phyloP scores from a whole-genome alignment of 2,329 filamentous ascomycete genomes.

The Colletotrichum costaricense region DNA sequence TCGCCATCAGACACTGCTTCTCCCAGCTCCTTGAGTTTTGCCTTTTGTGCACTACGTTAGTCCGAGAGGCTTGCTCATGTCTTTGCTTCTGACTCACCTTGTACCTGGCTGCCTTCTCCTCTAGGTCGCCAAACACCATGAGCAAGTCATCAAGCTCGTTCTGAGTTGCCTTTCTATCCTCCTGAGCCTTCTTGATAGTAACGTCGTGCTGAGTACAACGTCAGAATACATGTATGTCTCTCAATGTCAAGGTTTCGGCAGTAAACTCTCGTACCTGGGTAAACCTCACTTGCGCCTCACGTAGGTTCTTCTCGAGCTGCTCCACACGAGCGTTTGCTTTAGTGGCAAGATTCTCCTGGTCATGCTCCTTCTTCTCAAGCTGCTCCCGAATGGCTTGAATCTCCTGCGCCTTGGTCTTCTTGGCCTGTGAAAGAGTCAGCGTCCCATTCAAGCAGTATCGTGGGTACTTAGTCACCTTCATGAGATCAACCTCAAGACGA shows the following conservation, averaged over 20 bases:
- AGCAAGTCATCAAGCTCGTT: conserved; percentile 83
- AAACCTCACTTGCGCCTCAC: conserved; percentile 41
- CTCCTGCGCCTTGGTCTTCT: conserved; percentile 70
- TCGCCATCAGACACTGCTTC: conserved; percentile 82
- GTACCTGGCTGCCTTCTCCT: conserved; percentile 80
- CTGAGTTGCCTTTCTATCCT: conserved; percentile 73
- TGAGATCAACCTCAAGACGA: conserved; percentile 70
- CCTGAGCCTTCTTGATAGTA: conserved; percentile 61
- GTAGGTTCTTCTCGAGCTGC: conserved; percentile 44
- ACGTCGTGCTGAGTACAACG: conserved; percentile 43
- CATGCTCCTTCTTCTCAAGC: conserved; percentile 51
- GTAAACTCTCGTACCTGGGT: conserved; percentile 16
- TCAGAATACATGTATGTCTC: conserved; percentile 6
- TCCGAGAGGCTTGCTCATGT: neutral
- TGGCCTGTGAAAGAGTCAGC: conserved; percentile 56
- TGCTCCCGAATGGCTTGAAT: conserved; percentile 63
- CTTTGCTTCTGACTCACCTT: conserved; percentile 65
- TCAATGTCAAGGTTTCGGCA: neutral
- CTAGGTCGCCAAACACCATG: conserved; percentile 83
- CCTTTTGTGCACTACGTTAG: conserved; percentile 46
- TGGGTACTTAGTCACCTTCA: conserved; percentile 59
- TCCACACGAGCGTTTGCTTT: conserved; percentile 47
- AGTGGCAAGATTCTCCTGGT: conserved; percentile 52
- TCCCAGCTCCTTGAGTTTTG: conserved; percentile 73
- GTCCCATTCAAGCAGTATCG: too few species aligned